These are phyloP conservation scores for Pythium myriotylum DNA, from an alignment of 352 stramenopile species.

Conservation along the genomic window DNA sequence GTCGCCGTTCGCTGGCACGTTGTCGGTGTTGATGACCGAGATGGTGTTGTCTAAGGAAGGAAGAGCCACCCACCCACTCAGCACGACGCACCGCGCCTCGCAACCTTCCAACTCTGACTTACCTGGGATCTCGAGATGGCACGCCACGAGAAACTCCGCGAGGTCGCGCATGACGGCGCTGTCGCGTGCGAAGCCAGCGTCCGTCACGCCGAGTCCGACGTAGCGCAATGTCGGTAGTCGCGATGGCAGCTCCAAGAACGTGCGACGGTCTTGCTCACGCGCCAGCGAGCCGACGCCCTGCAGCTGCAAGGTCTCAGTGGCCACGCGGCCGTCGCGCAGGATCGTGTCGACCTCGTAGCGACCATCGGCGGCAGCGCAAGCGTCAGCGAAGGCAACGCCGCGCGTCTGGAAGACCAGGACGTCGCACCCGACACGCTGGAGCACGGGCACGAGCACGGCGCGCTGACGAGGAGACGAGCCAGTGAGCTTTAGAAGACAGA, in stretches of 20 bases:
- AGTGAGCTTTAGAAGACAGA: not conserved
- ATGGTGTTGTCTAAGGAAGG: constrained; percentile 38
- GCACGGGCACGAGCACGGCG: constrained; percentile 54
- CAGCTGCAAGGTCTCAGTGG: constrained; percentile 36
- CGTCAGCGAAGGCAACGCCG: constrained; percentile 51
- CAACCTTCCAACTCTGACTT: too few species aligned
- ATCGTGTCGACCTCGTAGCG: constrained; percentile 72
- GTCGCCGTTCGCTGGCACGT: constrained; percentile 69
- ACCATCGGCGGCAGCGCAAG: constrained; percentile 29
- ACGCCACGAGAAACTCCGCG: constrained; percentile 49
- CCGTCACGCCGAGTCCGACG: constrained; percentile 69
- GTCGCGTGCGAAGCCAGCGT: constrained; percentile 39
- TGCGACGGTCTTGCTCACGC: constrained; percentile 7
- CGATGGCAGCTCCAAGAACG: constrained; percentile 20
- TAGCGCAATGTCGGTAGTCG: constrained; percentile 25
- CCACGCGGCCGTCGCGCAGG: constrained; percentile 39
- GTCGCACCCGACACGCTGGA: constrained; percentile 32
- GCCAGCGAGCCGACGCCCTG: constrained; percentile 30
- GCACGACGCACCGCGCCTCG: too few species aligned
- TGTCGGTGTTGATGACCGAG: constrained; percentile 83
- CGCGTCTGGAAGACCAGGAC: constrained; percentile 61
- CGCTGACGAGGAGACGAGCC: constrained; percentile 33
- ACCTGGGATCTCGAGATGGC: constrained; percentile 30
- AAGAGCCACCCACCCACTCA: too few species aligned
- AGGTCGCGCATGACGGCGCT: constrained; percentile 48